Base-by-base conservation (phyloP, 306 rosid species). In the Castanea crenata region DNA sequence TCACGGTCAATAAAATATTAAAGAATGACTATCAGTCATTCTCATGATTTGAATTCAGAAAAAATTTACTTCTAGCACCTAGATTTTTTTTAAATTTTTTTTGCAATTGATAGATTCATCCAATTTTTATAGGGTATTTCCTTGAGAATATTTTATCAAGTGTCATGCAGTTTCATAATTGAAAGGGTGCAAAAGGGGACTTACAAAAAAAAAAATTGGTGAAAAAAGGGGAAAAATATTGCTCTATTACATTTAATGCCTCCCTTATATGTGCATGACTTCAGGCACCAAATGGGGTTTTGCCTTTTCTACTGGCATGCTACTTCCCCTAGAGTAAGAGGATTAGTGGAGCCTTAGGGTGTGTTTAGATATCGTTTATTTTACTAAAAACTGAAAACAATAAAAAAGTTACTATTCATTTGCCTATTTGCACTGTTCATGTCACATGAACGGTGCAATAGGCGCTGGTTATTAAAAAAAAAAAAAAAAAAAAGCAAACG, bases 1-100 rank as follows among this genome's bases (percentile, higher is more conserved):
- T 79, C 85, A 82, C 78, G 75, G 72, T 80, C 55, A 79, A 80
- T 65, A 67, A 67, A 83, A 78, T 49, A 82, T 81, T 71, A 57
- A 77, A 74, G 74, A 82, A 68, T 63, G 76, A 78, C 73, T 80
- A 62, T 63, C 72, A 27, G 71, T 69, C 71, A 71, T 75, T 71
- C 20, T 74, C 71, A 41, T 65, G n/a, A 35, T 29, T 77, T 69
- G 52, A n/a, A 32, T 74, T 29, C 32, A 59, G 65, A 85, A 67
- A 55, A 16, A 61, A 62, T 76, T 46, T 76, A 72, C 82, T 69
- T 54, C 12, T 78, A 68, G 79, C 73, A 79, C 55, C 59, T 55
- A 21, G 59, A 79, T 71, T 13, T 7, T 44, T 46, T 80, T 75
- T 67, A 23, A 23, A 6, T 16, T 44, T 46, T 44, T 46, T 83